Conservation (phyloP, 2,329 filamentous ascomycete genomes). For the Stagonosporopsis vannaccii region DNA sequence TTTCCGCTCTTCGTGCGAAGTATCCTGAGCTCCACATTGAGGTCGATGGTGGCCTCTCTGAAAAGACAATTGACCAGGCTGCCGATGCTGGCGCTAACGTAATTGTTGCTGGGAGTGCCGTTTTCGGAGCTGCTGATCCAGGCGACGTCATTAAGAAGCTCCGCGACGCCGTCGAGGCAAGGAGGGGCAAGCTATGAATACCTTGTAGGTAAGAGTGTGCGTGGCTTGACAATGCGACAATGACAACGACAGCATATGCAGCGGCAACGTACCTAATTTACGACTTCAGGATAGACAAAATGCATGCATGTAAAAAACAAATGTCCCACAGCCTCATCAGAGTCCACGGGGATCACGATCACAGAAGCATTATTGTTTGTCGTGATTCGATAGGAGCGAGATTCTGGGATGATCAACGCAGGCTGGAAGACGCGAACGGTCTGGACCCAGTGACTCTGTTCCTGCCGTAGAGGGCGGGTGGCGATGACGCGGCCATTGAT, state of each 20-base stretch:
- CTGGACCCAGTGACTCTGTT: background rate
- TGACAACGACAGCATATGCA: constrained; percentile 1
- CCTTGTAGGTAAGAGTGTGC: constrained; percentile 7
- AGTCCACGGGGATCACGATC: too few species aligned
- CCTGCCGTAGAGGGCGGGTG: background rate
- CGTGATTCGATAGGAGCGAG: background rate
- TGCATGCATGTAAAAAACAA: constrained; percentile 1
- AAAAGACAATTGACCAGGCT: constrained; percentile 89
- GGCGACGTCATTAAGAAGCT: constrained; percentile 84
- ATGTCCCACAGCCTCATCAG: background rate
- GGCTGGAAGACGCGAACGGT: background rate
- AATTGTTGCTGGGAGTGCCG: constrained; percentile 94
- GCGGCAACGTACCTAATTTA: background rate
- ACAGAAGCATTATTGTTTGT: background rate
- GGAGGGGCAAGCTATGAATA: constrained; percentile 47
- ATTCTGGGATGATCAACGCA: background rate
- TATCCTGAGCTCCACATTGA: constrained; percentile 97
- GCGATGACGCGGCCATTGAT: background rate
- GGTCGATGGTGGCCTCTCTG: constrained; percentile 90
- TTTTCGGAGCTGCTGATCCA: constrained; percentile 91
- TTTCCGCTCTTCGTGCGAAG: constrained; percentile 77
- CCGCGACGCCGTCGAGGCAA: constrained; percentile 77
- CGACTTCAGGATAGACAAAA: constrained; percentile 15
- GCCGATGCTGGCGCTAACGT: constrained; percentile 97
- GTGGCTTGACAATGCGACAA: background rate